These are phyloP conservation scores for Lentinula edodes DNA, from an alignment of 768 basidiomycete genomes.

Conservation along the genomic window DNA sequence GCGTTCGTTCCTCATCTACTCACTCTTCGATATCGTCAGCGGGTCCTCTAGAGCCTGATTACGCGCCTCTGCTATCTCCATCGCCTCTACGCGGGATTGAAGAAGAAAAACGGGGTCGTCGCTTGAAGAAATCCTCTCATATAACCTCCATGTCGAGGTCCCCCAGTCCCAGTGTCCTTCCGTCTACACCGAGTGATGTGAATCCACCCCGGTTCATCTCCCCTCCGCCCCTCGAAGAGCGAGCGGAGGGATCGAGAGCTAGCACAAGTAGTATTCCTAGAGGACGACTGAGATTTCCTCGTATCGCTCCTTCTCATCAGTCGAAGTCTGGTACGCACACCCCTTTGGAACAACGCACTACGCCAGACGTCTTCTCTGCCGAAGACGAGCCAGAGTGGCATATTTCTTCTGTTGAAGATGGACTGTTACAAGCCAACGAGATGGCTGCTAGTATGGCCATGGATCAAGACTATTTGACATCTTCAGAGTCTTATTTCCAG, in stretches of 20 bases:
- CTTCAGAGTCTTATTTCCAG: not conserved
- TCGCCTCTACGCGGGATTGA: slow-evolving; percentile 1
- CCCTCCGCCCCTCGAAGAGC: not conserved
- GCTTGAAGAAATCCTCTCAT: slow-evolving; percentile 15
- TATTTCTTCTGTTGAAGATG: not conserved
- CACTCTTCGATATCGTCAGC: slow-evolving; percentile 15
- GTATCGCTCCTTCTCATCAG: not conserved
- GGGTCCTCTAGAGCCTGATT: slow-evolving; percentile 22
- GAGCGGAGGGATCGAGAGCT: not conserved
- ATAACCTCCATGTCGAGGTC: slow-evolving; percentile 33
- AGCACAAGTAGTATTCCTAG: not conserved
- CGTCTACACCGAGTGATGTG: slow-evolving; percentile 37
- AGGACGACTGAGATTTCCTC: not conserved
- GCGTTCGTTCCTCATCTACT: slow-evolving; percentile 17
- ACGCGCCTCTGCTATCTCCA: slow-evolving; percentile 14
- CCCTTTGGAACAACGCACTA: not conserved
- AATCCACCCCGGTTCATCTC: not conserved
- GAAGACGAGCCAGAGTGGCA: not conserved
- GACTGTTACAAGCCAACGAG: not conserved
- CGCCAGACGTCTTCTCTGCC: not conserved
- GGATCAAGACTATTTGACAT: slow-evolving; percentile 2
- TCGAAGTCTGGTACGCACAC: not conserved
- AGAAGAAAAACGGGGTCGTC: slow-evolving; percentile 24
- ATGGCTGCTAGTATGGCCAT: not conserved
- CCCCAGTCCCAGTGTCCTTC: slow-evolving; percentile 41